Evolutionary conservation across 768 basidiomycete species (phyloP), one percentile per base, ranked within the genome.

Genomic region (Leccinum arenicola): DNA sequence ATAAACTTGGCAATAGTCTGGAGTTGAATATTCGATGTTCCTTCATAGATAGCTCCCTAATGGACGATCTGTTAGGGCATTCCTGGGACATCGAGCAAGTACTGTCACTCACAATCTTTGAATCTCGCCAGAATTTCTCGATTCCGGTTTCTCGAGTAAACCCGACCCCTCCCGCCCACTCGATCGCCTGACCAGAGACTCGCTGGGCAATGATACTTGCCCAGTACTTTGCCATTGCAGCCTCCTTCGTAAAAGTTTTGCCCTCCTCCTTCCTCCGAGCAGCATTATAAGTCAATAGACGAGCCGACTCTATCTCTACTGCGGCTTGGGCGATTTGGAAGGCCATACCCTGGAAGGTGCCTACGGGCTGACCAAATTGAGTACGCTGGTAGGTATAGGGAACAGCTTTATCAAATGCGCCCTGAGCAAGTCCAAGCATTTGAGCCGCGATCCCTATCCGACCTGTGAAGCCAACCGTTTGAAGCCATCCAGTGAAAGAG

Each of bases 361-460:
- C 96, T 33, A 99, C 82, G 8, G 94, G 80, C 71, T 96, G 91
- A 4, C 95, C 95, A 69, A 98, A 99, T 74, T 99, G 97, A 65
- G 84, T 84, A 54, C 97, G 90, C 71, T 95, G 84, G 75, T 92
- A 97, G 1, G 97, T 93, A 74, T 97, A 97, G 0, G 91, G 88
- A n/a, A 98, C 92, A 2, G 91, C 83, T 71, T 95, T 93, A 76
- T 95, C 87, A 70, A 98, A 99, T 2, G 94, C 95, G 23, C 96
- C 97, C 69, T 98, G 95, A 2, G 97, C 97, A 31, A 98, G 86
- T 15, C 97, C 97, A 55, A 99, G 81, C 97, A 98, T 98, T 75
- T 99, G 97, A 1, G 93, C 96, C 17, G 96, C 97, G 62, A 98
- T 98, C 33, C 96, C 96, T 66, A 98, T 96, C 59, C 96, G 92